A percentile compares a stretch with the other conserved stretches of the same genome.
These are phyloP conservation scores for Claviceps paspali DNA, from an alignment of 2,329 filamentous ascomycete species.

Conservation along the genomic window DNA sequence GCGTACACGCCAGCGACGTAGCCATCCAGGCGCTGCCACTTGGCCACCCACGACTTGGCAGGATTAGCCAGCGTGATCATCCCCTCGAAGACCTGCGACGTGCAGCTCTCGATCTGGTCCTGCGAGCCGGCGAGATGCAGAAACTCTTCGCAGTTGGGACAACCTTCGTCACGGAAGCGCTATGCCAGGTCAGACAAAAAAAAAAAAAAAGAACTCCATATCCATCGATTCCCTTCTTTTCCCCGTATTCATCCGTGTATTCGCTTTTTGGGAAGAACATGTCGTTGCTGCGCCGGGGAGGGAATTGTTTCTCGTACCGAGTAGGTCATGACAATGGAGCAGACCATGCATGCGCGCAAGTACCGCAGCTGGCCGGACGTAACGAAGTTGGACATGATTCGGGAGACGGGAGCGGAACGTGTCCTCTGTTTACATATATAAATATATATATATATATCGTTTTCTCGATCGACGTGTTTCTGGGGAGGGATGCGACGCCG, in stretches of 20 bases:
- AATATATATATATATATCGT: no score
- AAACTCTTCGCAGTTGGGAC: slow-evolving; percentile 92
- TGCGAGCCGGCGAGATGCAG: slow-evolving; percentile 65
- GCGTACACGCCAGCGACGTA: slow-evolving; percentile 88
- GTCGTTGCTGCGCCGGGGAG: neutral
- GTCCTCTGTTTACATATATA: no score
- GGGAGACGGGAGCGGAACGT: no score
- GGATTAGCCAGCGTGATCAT: slow-evolving; percentile 75
- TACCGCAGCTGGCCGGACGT: slow-evolving; percentile 64
- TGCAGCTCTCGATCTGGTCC: slow-evolving; percentile 83
- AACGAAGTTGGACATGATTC: slow-evolving; percentile 44
- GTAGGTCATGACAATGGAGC: slow-evolving; percentile 80
- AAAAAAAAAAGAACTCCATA: no score
- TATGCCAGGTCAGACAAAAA: slow-evolving; percentile 17
- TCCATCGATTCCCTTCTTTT: no score
- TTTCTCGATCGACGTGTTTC: no score
- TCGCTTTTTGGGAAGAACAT: no score
- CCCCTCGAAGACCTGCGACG: slow-evolving; percentile 90
- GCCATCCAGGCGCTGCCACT: slow-evolving; percentile 81
- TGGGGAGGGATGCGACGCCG: no score
- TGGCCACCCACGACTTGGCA: slow-evolving; percentile 82
- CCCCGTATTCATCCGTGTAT: no score
- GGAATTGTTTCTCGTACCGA: slow-evolving; percentile 34
- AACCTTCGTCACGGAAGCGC: slow-evolving; percentile 78
- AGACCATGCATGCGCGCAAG: slow-evolving; percentile 96